phyloP scores from a whole-genome alignment of 768 basidiomycete species.

The Trametes punicea region DNA sequence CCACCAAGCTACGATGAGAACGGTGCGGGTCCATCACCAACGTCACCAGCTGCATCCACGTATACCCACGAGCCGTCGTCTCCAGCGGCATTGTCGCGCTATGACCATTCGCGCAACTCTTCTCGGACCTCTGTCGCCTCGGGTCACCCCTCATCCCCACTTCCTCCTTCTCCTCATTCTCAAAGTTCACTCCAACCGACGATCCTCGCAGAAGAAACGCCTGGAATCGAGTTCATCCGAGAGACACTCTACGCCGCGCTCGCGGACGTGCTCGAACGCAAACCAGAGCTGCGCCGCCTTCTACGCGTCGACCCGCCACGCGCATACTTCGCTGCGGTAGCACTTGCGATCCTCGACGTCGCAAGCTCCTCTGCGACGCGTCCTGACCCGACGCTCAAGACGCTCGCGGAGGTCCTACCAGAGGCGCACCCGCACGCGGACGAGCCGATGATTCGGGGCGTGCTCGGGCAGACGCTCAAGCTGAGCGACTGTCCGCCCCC shows the following conservation, averaged over 20 bases:
- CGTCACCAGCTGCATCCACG: slow-evolving; percentile 27
- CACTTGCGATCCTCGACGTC: slow-evolving; percentile 70
- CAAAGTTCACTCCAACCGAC: slow-evolving; percentile 27
- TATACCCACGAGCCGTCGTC: slow-evolving; percentile 12
- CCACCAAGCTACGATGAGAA: slow-evolving; percentile 59
- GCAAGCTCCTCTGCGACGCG: slow-evolving; percentile 47
- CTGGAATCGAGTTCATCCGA: slow-evolving; percentile 75
- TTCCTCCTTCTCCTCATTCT: slow-evolving; percentile 16
- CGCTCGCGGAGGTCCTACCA: slow-evolving; percentile 16
- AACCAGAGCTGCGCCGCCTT: slow-evolving; percentile 49
- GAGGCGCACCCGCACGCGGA: slow-evolving; percentile 34
- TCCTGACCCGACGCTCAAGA: slow-evolving; percentile 34
- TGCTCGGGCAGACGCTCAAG: slow-evolving; percentile 55
- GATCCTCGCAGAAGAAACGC: slow-evolving; percentile 37
- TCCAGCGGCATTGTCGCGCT: slow-evolving; percentile 15
- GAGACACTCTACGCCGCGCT: slow-evolving; percentile 85
- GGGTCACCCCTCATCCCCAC: slow-evolving; percentile 26
- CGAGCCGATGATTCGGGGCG: slow-evolving; percentile 37
- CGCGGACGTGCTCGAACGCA: slow-evolving; percentile 61
- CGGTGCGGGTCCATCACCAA: slow-evolving; percentile 9
- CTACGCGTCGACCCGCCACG: slow-evolving; percentile 63
- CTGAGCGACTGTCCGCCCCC: slow-evolving; percentile 57
- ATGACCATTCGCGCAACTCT: slow-evolving; percentile 7
- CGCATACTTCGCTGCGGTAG: slow-evolving; percentile 78
- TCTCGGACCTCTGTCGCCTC: slow-evolving; percentile 23